Base-by-base conservation (phyloP, 768 basidiomycete genomes). In the Russula brevipes region DNA sequence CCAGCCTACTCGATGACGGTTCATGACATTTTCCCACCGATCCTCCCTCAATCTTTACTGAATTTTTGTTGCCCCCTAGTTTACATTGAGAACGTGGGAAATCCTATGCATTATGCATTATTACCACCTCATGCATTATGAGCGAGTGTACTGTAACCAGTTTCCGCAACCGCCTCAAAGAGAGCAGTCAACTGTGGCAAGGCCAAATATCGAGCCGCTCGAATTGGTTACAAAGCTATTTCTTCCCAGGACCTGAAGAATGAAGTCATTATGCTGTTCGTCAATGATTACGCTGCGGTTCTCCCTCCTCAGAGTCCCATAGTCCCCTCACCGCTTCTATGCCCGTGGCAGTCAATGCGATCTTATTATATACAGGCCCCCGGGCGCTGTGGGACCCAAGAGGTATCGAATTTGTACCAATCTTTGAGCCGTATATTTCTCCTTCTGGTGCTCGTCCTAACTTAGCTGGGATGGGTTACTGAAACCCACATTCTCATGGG, bases 401-500 rank as follows among this genome's bases (percentile, higher is more conserved):
- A 82, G n/a, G 86, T 1, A 87, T 91, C 65, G 76, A 82, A 69
- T 89, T 92, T 70, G 85, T 95, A 57, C 93, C 94, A 73, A 91
- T 94, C 10, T 94, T 95, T 70, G 92, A 95, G 85, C 92, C 88
- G 68, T 52, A 44, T 56, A 31, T 53, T 36, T 49, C 44, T 16
- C 31, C 38, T 9, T 46, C 19, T 39, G 3, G 1, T 8, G 33
- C 31, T 16, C 19, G 1, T 16, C 52, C n/a, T n/a, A n/a, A n/a
- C n/a, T 30, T 55, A 31, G 36, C 61, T 52, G 19, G 41, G 79
- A 95, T 95, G 94, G 94, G 94, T 11, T 95, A 92, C 71, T 91
- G 89, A 7, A 96, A 95, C 70, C 91, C 93, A 31, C 94, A 96
- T 72, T 93, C 94, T 0, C 94, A 96, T 87, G n/a, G n/a, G n/a